A percentile compares a stretch with the other conserved stretches of the same genome.
Evolutionary conservation across 345 rosid genomes (phyloP).

Genomic region (Lepidium aucheri): DNA sequence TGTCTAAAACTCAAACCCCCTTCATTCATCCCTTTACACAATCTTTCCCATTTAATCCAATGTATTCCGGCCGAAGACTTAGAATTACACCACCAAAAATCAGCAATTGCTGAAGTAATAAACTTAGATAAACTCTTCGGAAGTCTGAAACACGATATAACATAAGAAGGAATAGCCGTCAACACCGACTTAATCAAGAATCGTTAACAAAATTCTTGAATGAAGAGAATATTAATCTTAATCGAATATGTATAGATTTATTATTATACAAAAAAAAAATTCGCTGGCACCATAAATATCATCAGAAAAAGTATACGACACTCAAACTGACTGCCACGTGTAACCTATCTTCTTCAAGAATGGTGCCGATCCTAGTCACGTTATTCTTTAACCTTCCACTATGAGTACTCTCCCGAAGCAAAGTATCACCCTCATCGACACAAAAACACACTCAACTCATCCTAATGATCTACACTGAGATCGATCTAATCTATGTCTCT

Average conservation of each 20-base stretch:
- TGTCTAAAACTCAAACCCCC: no score
- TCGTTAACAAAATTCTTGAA: no score
- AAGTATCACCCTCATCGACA: slow-evolving; percentile 1
- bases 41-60: no score
- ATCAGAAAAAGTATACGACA: background rate
- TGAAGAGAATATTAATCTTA: no score
- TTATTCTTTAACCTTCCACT: slow-evolving; percentile 10
- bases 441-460: background rate
- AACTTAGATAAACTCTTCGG: no score
- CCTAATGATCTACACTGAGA: background rate
- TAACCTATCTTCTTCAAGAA: slow-evolving; percentile 27
- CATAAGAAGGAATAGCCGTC: no score
- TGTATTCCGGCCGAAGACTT: no score
- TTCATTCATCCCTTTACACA: no score
- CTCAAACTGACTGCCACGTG: slow-evolving; percentile 28
- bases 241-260: background rate
- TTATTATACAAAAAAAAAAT: background rate
- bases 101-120: no score
- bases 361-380: slow-evolving; percentile 19
- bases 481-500: slow-evolving; percentile 34
- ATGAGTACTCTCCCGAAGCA: slow-evolving; percentile 1
- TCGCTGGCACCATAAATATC: background rate
- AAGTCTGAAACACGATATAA: no score
- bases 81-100: no score
- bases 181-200: no score